phyloP scores from a whole-genome alignment of 306 rosid genomes.

The Sicyos edulis region DNA sequence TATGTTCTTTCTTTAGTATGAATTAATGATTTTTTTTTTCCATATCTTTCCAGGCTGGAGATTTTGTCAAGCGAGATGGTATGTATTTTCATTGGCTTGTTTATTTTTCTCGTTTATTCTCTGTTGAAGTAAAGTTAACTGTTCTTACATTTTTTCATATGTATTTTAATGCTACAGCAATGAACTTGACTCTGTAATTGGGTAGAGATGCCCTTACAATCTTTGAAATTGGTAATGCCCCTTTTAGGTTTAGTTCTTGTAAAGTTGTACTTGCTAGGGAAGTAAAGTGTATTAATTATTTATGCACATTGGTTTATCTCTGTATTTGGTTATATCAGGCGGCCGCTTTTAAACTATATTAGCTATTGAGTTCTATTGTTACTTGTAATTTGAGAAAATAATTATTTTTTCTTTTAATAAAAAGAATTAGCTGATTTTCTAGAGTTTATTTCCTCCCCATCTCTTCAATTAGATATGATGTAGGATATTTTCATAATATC shows the following conservation, averaged over 20 bases:
- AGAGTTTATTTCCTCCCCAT: neutral
- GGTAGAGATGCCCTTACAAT: slow-evolving; percentile 13
- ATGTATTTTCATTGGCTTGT: slow-evolving; percentile 21
- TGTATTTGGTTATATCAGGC: neutral
- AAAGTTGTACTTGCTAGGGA: neutral
- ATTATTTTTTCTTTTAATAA: neutral
- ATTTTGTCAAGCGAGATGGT: slow-evolving; percentile 83
- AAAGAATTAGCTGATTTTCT: neutral
- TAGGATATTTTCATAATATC: neutral
- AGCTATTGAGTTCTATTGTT: neutral
- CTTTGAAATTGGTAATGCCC: neutral
- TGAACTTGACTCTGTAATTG: slow-evolving; percentile 4
- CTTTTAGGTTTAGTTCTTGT: slow-evolving; percentile 5
- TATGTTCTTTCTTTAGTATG: slow-evolving; percentile 10
- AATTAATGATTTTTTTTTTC: slow-evolving; percentile 32
- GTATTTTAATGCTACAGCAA: neutral
- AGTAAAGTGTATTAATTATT: neutral
- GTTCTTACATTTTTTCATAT: neutral
- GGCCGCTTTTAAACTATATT: neutral
- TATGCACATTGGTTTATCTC: neutral
- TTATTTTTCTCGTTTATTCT: slow-evolving; percentile 2
- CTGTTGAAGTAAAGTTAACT: slow-evolving; percentile 30
- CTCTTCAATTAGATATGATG: neutral
- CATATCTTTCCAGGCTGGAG: slow-evolving; percentile 68
- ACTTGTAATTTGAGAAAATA: slow-evolving; percentile 1